Evolutionary conservation across 352 stramenopile species (phyloP).

Genomic region (Phytophthora niederhauseri): DNA sequence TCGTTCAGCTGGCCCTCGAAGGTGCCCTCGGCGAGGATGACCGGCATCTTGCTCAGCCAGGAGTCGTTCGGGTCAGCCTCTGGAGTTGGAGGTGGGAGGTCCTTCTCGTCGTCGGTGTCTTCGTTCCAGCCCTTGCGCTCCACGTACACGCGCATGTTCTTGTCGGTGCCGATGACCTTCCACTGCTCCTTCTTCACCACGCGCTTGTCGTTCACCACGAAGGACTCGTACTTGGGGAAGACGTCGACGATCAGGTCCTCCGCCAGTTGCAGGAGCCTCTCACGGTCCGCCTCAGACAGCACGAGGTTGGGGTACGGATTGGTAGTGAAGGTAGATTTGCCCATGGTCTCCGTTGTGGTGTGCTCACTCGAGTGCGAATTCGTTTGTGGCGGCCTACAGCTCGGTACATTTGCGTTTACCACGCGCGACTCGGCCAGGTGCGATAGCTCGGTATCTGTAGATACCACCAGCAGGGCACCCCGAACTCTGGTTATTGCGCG

Average conservation of each 20-base stretch:
- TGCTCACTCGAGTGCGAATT: slow-evolving; percentile 10
- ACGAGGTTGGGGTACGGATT: slow-evolving; percentile 38
- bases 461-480: neutral
- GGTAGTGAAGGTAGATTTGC: slow-evolving; percentile 26
- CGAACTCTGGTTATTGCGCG: neutral
- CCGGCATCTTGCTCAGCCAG: slow-evolving; percentile 40
- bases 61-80: slow-evolving; percentile 4
- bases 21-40: slow-evolving; percentile 48
- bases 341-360: slow-evolving; percentile 15
- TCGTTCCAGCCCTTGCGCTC: slow-evolving; percentile 28
- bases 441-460: neutral
- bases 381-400: slow-evolving; percentile 19
- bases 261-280: slow-evolving; percentile 27
- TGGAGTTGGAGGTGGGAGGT: neutral
- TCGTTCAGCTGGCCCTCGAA: slow-evolving; percentile 59
- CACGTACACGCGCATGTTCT: slow-evolving; percentile 38
- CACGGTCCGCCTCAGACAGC: slow-evolving; percentile 22
- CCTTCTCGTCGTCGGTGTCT: slow-evolving; percentile 4
- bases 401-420: neutral
- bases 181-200: slow-evolving; percentile 29
- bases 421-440: neutral
- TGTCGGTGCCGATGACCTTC: slow-evolving; percentile 35
- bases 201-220: slow-evolving; percentile 27
- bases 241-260: slow-evolving; percentile 33
- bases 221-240: slow-evolving; percentile 35